Evolutionary conservation across 2,329 filamentous ascomycete species (phyloP), one percentile per base, ranked within the genome.

Genomic region (Colletotrichum ledebouriae): DNA sequence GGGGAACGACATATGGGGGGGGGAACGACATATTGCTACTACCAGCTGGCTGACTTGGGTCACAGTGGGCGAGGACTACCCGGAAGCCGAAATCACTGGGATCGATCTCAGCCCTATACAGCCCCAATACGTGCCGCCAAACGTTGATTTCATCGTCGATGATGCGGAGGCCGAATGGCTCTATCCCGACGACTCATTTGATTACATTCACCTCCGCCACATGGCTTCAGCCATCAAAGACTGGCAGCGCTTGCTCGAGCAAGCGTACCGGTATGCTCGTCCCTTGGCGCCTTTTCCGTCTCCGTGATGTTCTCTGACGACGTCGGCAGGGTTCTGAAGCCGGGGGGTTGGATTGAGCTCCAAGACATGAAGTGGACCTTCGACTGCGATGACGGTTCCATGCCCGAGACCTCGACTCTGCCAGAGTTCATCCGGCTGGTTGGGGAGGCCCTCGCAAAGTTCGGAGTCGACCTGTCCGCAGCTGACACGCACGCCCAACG

Each of bases 161-260:
- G 78, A 81, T 63, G 41, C 73, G 2, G 71, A 75, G 59, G 56
- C 72, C 9, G 71, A 71, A 12, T 74, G 71, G 72, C 65, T 71
- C 3, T 75, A 79, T 50, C 79, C 82, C 6, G 76, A 79, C 0
- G 75, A 85, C 46, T 79, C 82, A 61, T 87, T 89, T 73, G 88
- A 90, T 76, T 88, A 85, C 73, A 85, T 91, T 67, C 89, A 90
- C 75, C 84, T 86, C 12, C 84, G 86, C 37, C 82, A 87, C 73
- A 79, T 90, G 70, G 78, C 84, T 1, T 88, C 88, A 22, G 82
- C 83, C 42, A 83, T 90, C 66, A 77, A 81, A 1, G 86, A 88
- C 70, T 90, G 87, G 76, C 80, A 83, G 25, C 25, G 25, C 25
- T 29, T 29, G 25, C 25, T 29, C 25, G 25, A 6, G 25, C 25